Evolutionary conservation across 768 basidiomycete species (phyloP), one percentile per base, ranked within the genome.

Genomic region (Dendrothele bispora): DNA sequence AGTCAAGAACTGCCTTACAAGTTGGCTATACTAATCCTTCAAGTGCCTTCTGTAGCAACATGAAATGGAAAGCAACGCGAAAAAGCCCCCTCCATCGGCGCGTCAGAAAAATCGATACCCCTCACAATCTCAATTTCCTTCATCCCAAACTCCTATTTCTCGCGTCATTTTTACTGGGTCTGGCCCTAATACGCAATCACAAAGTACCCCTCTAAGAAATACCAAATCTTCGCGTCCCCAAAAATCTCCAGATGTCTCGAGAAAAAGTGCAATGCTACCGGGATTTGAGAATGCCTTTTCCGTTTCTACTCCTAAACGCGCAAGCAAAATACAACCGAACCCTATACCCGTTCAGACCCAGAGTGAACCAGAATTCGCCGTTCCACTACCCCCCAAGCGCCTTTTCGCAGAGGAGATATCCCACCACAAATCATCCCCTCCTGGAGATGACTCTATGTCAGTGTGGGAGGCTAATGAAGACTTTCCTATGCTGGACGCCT

Each of bases 11-110:
- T 45, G 11, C 10, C 39, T n/a, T 18, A 28, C 14, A 53, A 88
- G 86, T 83, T 83, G 75, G 84, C 83, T 55, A 85, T 87, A 60
- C 49, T 83, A 25, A n/a, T n/a, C n/a, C n/a, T n/a, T n/a, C n/a
- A n/a, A n/a, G 86, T 86, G 52, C 75, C 76, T 3, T 68, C 80
- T 11, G 14, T 18, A 50, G 49, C 49, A 50, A 50, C 49, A 50
- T 15, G 49, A 50, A 38, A 17, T 45, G 18, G 49, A 50, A 39
- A 49, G 56, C 11, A 62, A 55, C 29, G 53, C 46, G n/a, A 43
- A 54, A 41, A 62, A 54, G 56, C 56, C 52, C 39, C 28, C 36
- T 2, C 12, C 43, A 25, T 4, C 27, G 6, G 17, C 27, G 60
- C 24, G 48, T 40, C 36, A 58, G 57, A 52, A 56, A 53, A 35